Conservation (phyloP, 2,329 filamentous ascomycete genomes). For the Paracamarosporium sp. region DNA sequence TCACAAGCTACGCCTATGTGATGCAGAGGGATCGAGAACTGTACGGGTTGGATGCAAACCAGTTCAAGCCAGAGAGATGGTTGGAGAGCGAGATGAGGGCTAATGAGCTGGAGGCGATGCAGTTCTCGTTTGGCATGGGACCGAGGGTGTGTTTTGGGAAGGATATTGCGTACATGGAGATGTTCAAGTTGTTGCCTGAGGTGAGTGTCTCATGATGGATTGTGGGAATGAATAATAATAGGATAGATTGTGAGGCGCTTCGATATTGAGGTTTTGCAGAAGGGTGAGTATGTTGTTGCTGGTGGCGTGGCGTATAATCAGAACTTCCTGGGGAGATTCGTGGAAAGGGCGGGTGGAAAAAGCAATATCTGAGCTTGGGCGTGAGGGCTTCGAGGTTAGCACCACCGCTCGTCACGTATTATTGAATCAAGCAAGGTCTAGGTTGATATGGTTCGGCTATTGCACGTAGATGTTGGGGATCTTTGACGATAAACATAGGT, state of each 20-base stretch:
- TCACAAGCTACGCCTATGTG: conserved; percentile 57
- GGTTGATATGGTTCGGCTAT: no score
- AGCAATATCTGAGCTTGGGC: not conserved
- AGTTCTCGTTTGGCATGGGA: conserved; percentile 39
- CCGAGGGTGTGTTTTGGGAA: conserved; percentile 38
- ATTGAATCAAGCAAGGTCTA: no score
- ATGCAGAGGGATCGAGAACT: conserved; percentile 54
- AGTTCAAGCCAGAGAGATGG: conserved; percentile 53
- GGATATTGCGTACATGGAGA: conserved; percentile 38
- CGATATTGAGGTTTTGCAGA: conserved; percentile 30
- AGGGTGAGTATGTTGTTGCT: conserved; percentile 34
- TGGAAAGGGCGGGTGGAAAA: not conserved
- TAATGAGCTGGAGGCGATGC: conserved; percentile 34
- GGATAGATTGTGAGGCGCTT: conserved; percentile 34
- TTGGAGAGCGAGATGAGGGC: conserved; percentile 31
- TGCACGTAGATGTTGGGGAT: no score
- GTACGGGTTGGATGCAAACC: conserved; percentile 50
- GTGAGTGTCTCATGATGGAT: conserved; percentile 21
- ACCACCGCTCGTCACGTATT: no score
- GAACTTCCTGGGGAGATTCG: conserved; percentile 24
- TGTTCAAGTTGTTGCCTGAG: conserved; percentile 43
- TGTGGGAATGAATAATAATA: not conserved
- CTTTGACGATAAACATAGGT: no score
- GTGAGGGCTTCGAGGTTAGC: not conserved
- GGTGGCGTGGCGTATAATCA: conserved; percentile 40